Base-by-base conservation (phyloP, 768 basidiomycete genomes). In the Zangia roseola region DNA sequence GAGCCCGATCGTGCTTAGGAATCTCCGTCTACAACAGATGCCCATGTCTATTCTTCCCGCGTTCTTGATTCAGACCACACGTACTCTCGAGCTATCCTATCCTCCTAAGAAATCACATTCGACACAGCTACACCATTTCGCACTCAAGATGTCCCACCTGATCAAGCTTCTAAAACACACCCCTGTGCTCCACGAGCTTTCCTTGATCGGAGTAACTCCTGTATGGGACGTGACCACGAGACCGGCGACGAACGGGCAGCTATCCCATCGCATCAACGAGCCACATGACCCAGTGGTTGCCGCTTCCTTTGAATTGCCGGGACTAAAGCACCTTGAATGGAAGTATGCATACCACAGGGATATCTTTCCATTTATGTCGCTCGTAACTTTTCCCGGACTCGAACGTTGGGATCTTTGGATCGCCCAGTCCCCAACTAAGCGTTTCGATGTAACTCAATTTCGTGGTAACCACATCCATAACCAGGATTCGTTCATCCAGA, bases 271-370 rank as follows among this genome's bases (percentile, higher is more conserved):
- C 43, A 7, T 37, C 39, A 46, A 40, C 30, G 54, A 55, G 30
- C 39, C 40, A 42, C 49, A 24, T 33, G 38, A 43, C 17, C 43
- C 20, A n/a, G 33, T 31, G 6, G 44, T 58, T 33, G 52, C 47
- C 16, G 41, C 52, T 25, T 55, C 69, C 24, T 53, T 74, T 43
- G 62, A 61, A 43, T 68, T 81, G 28, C 60, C 56, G 5, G 65
- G 69, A 47, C 59, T 81, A 47, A 75, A 68, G 43, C 61, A 54
- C n/a, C 57, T 82, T 37, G 73, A 76, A 26, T 80, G 78, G 77
- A 75, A 70, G 38, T 75, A 69, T 50, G 75, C 76, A 16, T 72
- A 65, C 42, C 60, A 71, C 39, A 63, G 58, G 31, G 77, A 76
- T 41, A 56, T 79, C 38, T 70, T 73, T 43, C 63, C 69, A 25